phyloP scores from a whole-genome alignment of 2,329 filamentous ascomycete genomes.

The Trichoderma atrobrunneum region DNA sequence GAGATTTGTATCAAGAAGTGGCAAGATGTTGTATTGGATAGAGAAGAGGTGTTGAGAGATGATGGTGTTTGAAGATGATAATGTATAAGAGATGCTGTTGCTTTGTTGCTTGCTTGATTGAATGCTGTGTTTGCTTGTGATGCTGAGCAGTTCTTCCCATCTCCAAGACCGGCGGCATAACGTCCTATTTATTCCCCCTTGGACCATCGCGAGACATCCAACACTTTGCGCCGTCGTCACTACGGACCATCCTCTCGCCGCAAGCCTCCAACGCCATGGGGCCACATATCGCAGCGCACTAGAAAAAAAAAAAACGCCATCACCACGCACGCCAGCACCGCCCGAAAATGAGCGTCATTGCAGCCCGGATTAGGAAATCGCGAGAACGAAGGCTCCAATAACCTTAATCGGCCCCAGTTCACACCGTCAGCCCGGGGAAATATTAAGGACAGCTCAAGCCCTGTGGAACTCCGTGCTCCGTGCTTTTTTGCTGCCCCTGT shows the following conservation, averaged over 20 bases:
- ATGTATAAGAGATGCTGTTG: neutral
- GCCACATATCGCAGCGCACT: neutral
- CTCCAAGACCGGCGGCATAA: neutral
- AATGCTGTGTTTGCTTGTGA: neutral
- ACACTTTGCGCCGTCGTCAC: neutral
- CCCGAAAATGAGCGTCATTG: neutral
- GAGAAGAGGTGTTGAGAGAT: neutral
- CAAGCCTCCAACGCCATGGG: neutral
- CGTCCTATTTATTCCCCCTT: slow-evolving; percentile 9
- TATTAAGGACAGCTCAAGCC: neutral
- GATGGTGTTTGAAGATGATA: neutral
- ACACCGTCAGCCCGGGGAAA: neutral
- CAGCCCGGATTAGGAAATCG: neutral
- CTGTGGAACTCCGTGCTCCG: slow-evolving; percentile 1
- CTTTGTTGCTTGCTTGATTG: neutral
- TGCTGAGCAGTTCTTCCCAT: neutral
- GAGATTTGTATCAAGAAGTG: neutral
- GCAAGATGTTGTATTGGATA: neutral
- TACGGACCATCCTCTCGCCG: neutral
- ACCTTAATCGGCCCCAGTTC: neutral
- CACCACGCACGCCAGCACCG: neutral
- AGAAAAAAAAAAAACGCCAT: neutral
- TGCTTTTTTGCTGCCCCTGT: neutral
- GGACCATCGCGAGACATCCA: neutral
- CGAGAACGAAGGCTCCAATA: neutral